Conservation (phyloP, 495 filamentous ascomycete species). For the Aspergillus panamensis region DNA sequence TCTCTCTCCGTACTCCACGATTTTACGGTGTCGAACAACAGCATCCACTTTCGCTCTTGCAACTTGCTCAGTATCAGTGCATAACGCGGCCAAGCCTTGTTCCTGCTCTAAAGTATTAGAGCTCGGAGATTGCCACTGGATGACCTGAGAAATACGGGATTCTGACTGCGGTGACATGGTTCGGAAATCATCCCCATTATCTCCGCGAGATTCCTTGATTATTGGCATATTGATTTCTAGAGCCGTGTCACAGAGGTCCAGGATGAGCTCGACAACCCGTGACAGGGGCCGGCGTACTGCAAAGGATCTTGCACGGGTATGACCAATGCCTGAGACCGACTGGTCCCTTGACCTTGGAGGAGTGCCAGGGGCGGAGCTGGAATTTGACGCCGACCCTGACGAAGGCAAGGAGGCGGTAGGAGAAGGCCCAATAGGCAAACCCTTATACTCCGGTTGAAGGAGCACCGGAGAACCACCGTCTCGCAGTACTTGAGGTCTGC, state of each 20-base stretch:
- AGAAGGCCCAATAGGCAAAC: conserved; percentile 76
- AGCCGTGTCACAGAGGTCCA: conserved; percentile 94
- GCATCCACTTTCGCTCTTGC: conserved; percentile 88
- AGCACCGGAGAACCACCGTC: conserved; percentile 49
- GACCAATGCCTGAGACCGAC: conserved; percentile 66
- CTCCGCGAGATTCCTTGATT: conserved; percentile 73
- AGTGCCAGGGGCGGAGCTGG: conserved; percentile 67
- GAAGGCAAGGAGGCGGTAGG: conserved; percentile 47
- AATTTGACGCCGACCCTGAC: conserved; percentile 58
- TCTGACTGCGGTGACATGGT: conserved; percentile 95
- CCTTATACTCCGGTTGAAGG: conserved; percentile 83
- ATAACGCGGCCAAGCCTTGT: conserved; percentile 82
- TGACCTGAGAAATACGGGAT: conserved; percentile 82
- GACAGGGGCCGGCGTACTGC: conserved; percentile 83
- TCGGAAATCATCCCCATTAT: conserved; percentile 67
- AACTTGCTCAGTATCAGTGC: conserved; percentile 79
- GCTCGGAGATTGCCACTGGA: conserved; percentile 92
- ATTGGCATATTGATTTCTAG: conserved; percentile 91
- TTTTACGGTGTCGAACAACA: conserved; percentile 82
- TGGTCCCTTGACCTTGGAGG: conserved; percentile 75
- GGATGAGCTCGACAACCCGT: conserved; percentile 87
- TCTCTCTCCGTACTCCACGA: conserved; percentile 92
- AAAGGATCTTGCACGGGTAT: conserved; percentile 75
- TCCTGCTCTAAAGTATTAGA: conserved; percentile 92
- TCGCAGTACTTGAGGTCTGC: conserved; percentile 56